Evolutionary conservation across 495 filamentous ascomycete genomes (phyloP), one percentile per base, ranked within the genome.

Genomic region (Apiosordaria backusii): DNA sequence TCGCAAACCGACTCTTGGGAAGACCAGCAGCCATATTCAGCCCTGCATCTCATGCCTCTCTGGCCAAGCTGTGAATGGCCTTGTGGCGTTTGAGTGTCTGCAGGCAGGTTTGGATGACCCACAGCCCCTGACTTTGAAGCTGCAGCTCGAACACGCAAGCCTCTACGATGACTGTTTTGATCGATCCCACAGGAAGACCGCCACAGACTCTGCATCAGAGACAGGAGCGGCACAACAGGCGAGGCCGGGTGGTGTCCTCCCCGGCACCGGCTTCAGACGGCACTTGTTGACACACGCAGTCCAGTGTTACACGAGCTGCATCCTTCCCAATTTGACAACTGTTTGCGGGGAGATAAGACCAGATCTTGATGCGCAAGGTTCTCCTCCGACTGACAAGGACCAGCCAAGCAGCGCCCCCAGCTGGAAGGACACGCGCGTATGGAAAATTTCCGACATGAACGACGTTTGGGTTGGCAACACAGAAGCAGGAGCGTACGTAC

Each of bases 191-290:
- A 6, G 27, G 15, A n/a, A 15, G 25, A 60, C 58, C 26, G 23
- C 58, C 58, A 60, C 26, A 26, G 10, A 21, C 26, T 45, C 10
- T 27, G n/a, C 59, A 61, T 61, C 59, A 61, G 27, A 61, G 59
- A 61, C 59, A 45, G 27, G 59, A 10, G 24, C 16, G 57, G 57
- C 24, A 59, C 57, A 21, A 4, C 4, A 59, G 24, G 57, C 57
- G 15, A 59, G 52, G 3, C 52, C 22, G 52, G 22, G 52, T 18
- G 52, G 3, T 45, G 35, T 45, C 35, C 16, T 13, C 35, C 35
- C 52, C 52, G n/a, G 52, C 52, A 23, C n/a, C n/a, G 52, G 52
- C 22, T 55, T 21, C n/a, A 21, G 4, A 23, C 52, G 22, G 22
- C 52, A 21, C 52, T 55, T 21, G 52, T 6, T 23, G 52, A 21